Evolutionary conservation across 1,284 basidiomycete genomes (phyloP), one percentile per base, ranked within the genome.

Genomic region (Porodaedalea pini): DNA sequence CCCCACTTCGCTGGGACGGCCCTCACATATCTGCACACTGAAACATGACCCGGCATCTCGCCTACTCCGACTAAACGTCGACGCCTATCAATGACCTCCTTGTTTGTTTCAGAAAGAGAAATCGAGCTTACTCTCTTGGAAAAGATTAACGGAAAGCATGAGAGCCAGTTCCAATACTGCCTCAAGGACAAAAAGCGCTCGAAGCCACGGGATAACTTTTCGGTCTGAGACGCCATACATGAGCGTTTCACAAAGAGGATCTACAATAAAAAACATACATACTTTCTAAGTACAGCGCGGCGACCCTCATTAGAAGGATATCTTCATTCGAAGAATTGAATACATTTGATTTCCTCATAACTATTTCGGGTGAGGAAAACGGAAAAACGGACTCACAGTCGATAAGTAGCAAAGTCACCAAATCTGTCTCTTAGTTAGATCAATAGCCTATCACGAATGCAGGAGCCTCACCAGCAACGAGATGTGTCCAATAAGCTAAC

Each of bases 231-330:
- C 47, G 17, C 31, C 8, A 8, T 17, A 41, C 2, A 11, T 15
- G 40, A 41, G 11, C 1, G 8, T 41, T 41, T 8, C 2, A 32
- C 17, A 27, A n/a, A 40, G 23, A 17, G n/a, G 4, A 44, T 44
- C 39, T 8, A 7, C 17, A 4, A 36, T n/a, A 10, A 31, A 7
- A 15, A 25, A 5, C 2, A 19, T 11, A 37, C 25, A 17, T 34
- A 44, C 53, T 21, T 27, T 17, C 23, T 11, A 44, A 37, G 17
- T 41, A 55, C 6, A 55, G 25, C 5, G 53, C 53, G n/a, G 43
- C 27, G 43, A 48, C 43, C 23, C 53, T 55, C 43, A 45, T 47
- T 15, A 36, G 41, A 23, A 55, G 53, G 13, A 55, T 55, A 27
- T 47, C 53, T 55, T 32, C 29, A 34, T 29, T 7, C 27, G 10